Percentiles rank a stretch among this genome's conserved stretches.
These are phyloP conservation scores for Lepiota brunneoincarnata DNA, from an alignment of 768 basidiomycete genomes.

Conservation along the genomic window DNA sequence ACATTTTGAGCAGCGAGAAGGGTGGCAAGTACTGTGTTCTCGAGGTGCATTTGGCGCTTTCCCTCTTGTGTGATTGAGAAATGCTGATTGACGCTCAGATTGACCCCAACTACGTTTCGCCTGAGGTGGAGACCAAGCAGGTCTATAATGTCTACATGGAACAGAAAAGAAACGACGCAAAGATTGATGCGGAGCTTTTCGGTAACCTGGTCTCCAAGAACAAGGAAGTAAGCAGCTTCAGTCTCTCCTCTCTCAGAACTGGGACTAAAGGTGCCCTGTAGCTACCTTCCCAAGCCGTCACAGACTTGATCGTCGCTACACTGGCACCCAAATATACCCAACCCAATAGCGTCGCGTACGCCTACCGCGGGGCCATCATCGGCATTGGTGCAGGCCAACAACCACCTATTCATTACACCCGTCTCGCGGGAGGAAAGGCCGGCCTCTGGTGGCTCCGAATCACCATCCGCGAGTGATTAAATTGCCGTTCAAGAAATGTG, in stretches of 20 bases:
- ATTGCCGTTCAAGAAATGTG: constrained; percentile 95
- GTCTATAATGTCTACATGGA: constrained; percentile 91
- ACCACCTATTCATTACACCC: constrained; percentile 98
- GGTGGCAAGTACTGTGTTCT: constrained; percentile 98
- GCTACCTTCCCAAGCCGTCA: constrained; percentile 75
- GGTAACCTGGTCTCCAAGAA: constrained; percentile 91
- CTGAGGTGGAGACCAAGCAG: constrained; percentile 85
- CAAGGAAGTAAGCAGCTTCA: too few species aligned
- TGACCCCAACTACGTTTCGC: constrained; percentile 71
- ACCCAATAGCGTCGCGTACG: constrained; percentile 97
- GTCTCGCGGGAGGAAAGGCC: constrained; percentile 96
- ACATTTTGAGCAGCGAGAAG: constrained; percentile 93
- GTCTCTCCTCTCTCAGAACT: too few species aligned
- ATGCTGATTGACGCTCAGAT: constrained; percentile 82
- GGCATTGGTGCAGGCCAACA: constrained; percentile 98
- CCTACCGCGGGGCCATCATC: too few species aligned
- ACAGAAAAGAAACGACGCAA: constrained; percentile 89
- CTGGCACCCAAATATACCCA: constrained; percentile 98
- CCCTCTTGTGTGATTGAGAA: background rate
- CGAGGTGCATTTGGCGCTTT: constrained; percentile 53
- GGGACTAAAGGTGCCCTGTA: too few species aligned
- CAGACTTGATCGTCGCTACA: constrained; percentile 93
- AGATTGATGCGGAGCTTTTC: too few species aligned
- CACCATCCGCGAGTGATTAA: constrained; percentile 92
- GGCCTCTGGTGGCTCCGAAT: constrained; percentile 99